These are phyloP conservation scores for Aureobasidium sp. DNA, from an alignment of 2,329 filamentous ascomycete genomes.

Conservation along the genomic window DNA sequence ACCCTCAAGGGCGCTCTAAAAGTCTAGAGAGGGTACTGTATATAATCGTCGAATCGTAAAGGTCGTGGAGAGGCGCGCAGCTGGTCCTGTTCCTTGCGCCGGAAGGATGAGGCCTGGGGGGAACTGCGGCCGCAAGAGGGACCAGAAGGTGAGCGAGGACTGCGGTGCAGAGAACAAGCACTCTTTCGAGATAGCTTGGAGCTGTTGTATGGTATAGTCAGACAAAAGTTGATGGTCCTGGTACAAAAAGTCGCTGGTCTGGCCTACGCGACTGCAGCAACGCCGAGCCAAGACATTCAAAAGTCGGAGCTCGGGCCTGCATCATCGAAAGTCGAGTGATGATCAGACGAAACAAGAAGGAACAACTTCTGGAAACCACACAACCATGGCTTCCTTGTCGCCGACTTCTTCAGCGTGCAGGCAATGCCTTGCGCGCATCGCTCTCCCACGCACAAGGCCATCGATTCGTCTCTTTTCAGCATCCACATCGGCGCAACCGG, in stretches of 20 bases:
- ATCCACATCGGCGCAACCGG: conserved; percentile 8
- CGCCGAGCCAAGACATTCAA: conserved; percentile 6
- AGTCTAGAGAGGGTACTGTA: background rate
- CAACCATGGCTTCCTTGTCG: conserved; percentile 1
- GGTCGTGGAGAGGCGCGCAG: conserved; percentile 3
- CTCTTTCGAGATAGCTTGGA: background rate
- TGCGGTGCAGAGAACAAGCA: background rate
- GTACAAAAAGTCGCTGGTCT: background rate
- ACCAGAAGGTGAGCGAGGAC: background rate
- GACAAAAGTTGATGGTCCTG: background rate
- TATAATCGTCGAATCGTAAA: conserved; percentile 4
- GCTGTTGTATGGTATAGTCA: background rate
- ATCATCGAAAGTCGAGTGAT: background rate
- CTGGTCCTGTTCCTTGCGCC: background rate
- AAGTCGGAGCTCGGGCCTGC: conserved; percentile 1
- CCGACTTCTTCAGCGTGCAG: conserved; percentile 5
- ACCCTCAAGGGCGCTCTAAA: conserved; percentile 14
- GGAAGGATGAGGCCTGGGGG: background rate
- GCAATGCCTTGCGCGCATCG: conserved; percentile 6
- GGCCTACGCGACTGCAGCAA: background rate
- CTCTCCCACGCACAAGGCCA: background rate
- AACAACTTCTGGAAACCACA: background rate
- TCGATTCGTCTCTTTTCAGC: background rate
- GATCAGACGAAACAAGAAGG: background rate
- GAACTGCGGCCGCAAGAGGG: too few relatives aligned